These are phyloP conservation scores for Linanthus parryae DNA, from an alignment of 148 eudicot genomes.

Conservation along the genomic window DNA sequence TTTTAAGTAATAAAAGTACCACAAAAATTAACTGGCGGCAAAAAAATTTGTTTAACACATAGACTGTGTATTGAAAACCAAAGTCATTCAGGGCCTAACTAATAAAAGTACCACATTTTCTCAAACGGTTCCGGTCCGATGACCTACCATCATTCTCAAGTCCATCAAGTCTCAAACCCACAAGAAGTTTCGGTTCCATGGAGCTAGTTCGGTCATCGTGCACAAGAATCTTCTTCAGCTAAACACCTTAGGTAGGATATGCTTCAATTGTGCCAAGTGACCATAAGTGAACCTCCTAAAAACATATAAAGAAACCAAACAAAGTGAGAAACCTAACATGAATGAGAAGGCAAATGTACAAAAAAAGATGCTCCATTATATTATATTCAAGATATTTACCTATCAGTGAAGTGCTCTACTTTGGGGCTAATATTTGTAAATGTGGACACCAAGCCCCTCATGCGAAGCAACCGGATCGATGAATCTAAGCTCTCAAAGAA, in stretches of 20 bases:
- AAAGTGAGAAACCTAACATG: background rate
- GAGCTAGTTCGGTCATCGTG: constrained; percentile 58
- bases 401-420: constrained; percentile 52
- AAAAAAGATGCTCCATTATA: background rate
- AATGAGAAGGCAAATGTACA: background rate
- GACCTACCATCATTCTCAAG: constrained; percentile 25
- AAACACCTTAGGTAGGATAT: constrained; percentile 63
- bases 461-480: constrained; percentile 50
- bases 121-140: too few relatives aligned
- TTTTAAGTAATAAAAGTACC: too few relatives aligned
- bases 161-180: constrained; percentile 34
- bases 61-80: too few relatives aligned
- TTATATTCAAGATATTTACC: constrained; percentile 28
- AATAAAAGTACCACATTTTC: too few relatives aligned
- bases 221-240: constrained; percentile 45
- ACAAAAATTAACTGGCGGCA: too few relatives aligned
- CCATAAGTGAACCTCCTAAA: constrained; percentile 60
- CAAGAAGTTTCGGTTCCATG: constrained; percentile 68
- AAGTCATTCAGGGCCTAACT: too few relatives aligned
- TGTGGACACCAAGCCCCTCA: constrained; percentile 34
- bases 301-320: background rate
- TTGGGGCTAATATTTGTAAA: constrained; percentile 49
- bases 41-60: too few relatives aligned
- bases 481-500: constrained; percentile 66
- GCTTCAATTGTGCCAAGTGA: constrained; percentile 79